Base-by-base conservation (phyloP, 371 early-diverging fungal species). In the Mortierella polycephala region DNA sequence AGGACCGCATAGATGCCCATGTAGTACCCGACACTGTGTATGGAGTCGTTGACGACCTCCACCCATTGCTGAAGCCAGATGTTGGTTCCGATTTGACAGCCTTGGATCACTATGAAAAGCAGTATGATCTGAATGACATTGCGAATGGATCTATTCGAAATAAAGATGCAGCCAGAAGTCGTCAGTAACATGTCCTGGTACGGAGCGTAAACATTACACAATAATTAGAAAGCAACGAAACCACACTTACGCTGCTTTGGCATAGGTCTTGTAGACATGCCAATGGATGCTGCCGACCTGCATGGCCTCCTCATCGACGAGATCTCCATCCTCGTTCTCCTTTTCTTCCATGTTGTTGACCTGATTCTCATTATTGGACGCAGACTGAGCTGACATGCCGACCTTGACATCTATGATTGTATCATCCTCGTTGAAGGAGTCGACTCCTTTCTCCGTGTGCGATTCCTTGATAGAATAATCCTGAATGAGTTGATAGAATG, bases 301-400 rank as follows among this genome's bases (percentile, higher is more conserved):
- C 56, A 90, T 85, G 23, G 81, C 83, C 71, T 92, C 93, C 21
- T 88, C 89, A 64, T 88, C 75, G 49, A 86, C 83, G 13, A 92
- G 75, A 18, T 85, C 86, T 7, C 60, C 77, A 45, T 61, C 71
- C 7, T 67, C 61, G 55, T 69, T 64, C 47, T 51, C 11, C 39
- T 69, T 69, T 14, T 59, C 69, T 23, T 69, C 69, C n/a, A 37
- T 20, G 5, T 18, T 12, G 13, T 57, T 41, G 0, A 20, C 60
- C 1, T 64, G 21, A 10, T 20, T 45, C 46, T 62, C 39, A 11
- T 57, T 39, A 7, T 14, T 23, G n/a, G 12, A 63, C 12, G 13
- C 39, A n/a, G 11, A 13, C 41, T 37, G 3, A 7, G 11, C 10
- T 49, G 10, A 13, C 18, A 16, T 23, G 0, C 57, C 57, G 16